Evolutionary conservation across 257 asterid species (phyloP).

Genomic region (Voacanga thouarsii): DNA sequence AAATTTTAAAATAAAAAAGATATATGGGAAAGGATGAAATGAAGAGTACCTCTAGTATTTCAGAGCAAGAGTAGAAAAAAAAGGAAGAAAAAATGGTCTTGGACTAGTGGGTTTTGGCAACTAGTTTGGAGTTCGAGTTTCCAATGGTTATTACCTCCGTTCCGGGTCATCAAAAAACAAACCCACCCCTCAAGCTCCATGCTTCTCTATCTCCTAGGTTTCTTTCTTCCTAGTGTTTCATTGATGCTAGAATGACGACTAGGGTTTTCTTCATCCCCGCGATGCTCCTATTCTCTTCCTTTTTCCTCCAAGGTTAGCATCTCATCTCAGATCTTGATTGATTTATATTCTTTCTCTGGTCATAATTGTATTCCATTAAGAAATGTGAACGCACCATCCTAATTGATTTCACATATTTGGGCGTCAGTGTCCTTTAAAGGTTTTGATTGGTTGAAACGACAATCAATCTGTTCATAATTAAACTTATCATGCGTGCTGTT

Average conservation of each 20-base stretch:
- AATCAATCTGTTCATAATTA: background rate
- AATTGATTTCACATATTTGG: background rate
- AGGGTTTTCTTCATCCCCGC: slow-evolving; percentile 64
- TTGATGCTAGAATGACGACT: slow-evolving; percentile 26
- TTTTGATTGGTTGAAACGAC: background rate
- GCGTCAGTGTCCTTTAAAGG: background rate
- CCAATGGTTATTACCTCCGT: background rate
- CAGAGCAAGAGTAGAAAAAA: too few species aligned
- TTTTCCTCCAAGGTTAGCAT: slow-evolving; percentile 63
- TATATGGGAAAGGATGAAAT: too few species aligned
- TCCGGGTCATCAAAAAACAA: background rate
- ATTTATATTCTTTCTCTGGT: background rate
- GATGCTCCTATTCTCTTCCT: slow-evolving; percentile 61
- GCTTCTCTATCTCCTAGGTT: background rate
- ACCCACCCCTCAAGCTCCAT: slow-evolving; percentile 1
- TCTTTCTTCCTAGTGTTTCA: background rate
- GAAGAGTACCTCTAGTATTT: too few species aligned
- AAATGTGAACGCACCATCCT: background rate
- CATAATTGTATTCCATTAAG: too few species aligned
- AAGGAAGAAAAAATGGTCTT: too few species aligned
- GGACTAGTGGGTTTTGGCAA: too few species aligned
- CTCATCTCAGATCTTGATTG: slow-evolving; percentile 17
- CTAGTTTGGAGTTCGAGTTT: background rate
- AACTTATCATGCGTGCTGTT: background rate
- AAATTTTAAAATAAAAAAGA: too few species aligned